Percentiles rank a stretch among this genome's conserved stretches.
phyloP scores from a whole-genome alignment of 2,329 filamentous ascomycete genomes.

The Onygenales sp. region DNA sequence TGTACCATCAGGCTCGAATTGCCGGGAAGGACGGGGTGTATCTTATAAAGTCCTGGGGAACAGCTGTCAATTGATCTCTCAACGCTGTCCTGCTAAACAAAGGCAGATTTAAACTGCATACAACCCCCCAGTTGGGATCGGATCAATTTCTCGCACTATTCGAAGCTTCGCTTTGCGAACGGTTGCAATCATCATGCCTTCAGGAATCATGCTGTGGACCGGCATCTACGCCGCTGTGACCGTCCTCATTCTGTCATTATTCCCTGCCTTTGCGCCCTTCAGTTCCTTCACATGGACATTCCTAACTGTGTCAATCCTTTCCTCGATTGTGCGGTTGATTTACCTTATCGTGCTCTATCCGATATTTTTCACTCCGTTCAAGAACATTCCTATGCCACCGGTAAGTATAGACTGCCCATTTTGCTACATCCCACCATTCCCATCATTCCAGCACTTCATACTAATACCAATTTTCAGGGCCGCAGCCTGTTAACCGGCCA shows the following conservation, averaged over 20 bases:
- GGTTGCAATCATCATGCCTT: background rate
- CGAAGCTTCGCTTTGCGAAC: no score
- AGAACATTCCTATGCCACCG: slow-evolving; percentile 45
- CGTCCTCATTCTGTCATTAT: background rate
- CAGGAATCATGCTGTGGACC: background rate
- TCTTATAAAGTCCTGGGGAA: no score
- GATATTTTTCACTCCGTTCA: slow-evolving; percentile 47
- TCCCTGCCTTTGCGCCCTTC: background rate
- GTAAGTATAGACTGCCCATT: slow-evolving; percentile 25
- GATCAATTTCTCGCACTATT: no score
- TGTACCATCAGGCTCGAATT: no score
- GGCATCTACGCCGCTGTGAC: background rate
- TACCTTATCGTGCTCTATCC: slow-evolving; percentile 46
- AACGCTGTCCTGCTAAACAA: no score
- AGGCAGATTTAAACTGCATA: no score
- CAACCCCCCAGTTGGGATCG: no score
- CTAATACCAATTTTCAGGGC: slow-evolving; percentile 15
- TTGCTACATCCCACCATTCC: background rate
- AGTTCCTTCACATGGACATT: slow-evolving; percentile 4
- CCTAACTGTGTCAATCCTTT: background rate
- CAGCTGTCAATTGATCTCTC: no score
- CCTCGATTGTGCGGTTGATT: slow-evolving; percentile 5
- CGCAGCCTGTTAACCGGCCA: slow-evolving; percentile 40
- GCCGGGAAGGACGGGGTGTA: no score
- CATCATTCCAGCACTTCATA: background rate